Evolutionary conservation across 768 basidiomycete species (phyloP).

Genomic region (Leucosporidium creatinivorum): DNA sequence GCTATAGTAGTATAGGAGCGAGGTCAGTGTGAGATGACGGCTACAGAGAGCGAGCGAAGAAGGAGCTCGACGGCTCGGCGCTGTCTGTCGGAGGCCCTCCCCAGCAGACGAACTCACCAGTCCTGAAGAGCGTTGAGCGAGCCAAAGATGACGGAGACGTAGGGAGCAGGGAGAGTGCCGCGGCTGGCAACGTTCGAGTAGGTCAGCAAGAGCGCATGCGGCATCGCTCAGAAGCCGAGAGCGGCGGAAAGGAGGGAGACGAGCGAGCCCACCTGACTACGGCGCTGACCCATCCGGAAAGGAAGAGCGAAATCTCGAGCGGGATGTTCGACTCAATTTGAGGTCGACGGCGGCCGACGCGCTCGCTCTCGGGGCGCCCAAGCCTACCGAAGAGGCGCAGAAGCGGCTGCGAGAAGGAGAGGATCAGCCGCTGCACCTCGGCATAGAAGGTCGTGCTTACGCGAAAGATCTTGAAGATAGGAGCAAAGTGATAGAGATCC

Average conservation of each 20-base stretch:
- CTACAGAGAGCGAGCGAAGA: too few species aligned
- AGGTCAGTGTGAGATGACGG: too few species aligned
- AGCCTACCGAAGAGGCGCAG: not conserved
- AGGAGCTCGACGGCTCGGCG: too few species aligned
- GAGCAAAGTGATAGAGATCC: slow-evolving; percentile 13
- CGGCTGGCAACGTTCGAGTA: slow-evolving; percentile 36
- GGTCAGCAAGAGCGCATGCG: not conserved
- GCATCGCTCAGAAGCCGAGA: not conserved
- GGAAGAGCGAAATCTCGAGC: slow-evolving; percentile 5
- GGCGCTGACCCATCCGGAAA: not conserved
- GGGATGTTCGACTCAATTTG: slow-evolving; percentile 18
- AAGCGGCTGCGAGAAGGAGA: not conserved
- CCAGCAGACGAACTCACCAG: too few species aligned
- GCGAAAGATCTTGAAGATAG: slow-evolving; percentile 9
- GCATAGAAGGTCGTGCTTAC: not conserved
- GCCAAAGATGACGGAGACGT: slow-evolving; percentile 31
- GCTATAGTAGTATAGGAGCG: slow-evolving; percentile 1
- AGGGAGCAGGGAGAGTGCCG: slow-evolving; percentile 33
- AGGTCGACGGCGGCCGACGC: not conserved
- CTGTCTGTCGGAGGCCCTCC: too few species aligned
- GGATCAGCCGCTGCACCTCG: not conserved
- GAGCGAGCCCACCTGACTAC: not conserved
- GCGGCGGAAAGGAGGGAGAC: not conserved
- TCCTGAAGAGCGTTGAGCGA: slow-evolving; percentile 36
- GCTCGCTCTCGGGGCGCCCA: not conserved